Percentiles rank a stretch among this genome's conserved stretches.
Evolutionary conservation across 768 basidiomycete species (phyloP).

Genomic region (Stropharia rugosoannulata): DNA sequence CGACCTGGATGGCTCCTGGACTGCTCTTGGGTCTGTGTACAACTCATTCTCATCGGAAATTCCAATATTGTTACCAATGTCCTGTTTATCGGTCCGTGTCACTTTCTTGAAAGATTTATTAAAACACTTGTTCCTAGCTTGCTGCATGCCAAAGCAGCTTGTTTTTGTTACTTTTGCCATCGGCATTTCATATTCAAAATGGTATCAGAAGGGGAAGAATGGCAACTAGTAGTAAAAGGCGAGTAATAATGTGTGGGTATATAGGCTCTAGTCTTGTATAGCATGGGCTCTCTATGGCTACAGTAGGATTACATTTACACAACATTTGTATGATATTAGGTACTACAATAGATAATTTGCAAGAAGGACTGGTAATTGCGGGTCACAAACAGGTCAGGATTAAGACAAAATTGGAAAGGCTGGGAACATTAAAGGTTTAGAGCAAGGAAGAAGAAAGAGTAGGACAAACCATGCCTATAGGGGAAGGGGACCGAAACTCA

Average conservation of each 20-base stretch:
- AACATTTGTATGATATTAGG: background rate
- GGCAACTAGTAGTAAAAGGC: no score
- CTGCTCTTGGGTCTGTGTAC: no score
- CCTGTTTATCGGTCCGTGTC: no score
- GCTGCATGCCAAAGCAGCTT: no score
- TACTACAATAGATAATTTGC: background rate
- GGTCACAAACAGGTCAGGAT: background rate
- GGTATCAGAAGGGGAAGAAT: background rate
- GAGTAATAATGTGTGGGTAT: background rate
- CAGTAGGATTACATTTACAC: background rate
- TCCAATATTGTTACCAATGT: no score
- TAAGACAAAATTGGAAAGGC: background rate
- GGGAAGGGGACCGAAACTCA: background rate
- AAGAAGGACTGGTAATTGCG: no score
- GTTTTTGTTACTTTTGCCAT: no score
- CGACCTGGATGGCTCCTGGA: no score
- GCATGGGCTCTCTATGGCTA: constrained; percentile 2
- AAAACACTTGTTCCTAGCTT: no score
- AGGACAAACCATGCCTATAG: background rate
- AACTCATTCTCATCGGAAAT: no score
- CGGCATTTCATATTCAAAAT: background rate
- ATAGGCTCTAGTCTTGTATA: background rate
- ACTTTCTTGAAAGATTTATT: no score
- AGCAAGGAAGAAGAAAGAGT: background rate
- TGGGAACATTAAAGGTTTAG: background rate